A percentile compares a stretch with the other conserved stretches of the same genome.
phyloP scores from a whole-genome alignment of 2,329 filamentous ascomycete genomes.

The Aspergillus bombycis region DNA sequence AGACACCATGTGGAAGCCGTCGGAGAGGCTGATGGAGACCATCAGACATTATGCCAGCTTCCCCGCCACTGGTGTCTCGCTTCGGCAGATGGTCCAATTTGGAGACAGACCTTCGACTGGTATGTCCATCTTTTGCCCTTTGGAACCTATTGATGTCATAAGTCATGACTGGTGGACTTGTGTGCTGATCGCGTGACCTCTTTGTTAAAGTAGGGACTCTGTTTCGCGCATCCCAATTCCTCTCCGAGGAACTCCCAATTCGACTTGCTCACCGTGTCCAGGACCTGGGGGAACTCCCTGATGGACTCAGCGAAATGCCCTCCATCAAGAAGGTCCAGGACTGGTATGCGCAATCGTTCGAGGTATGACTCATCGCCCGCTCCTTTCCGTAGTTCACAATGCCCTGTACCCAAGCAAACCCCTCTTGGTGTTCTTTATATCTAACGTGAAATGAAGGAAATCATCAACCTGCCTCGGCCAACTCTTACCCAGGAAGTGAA shows the following conservation, averaged over 20 bases:
- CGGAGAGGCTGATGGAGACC: slow-evolving; percentile 89
- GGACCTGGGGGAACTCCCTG: slow-evolving; percentile 87
- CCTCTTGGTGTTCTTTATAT: not conserved
- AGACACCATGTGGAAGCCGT: slow-evolving; percentile 83
- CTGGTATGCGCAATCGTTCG: slow-evolving; percentile 99
- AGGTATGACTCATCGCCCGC: slow-evolving; percentile 63
- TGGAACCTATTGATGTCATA: not conserved
- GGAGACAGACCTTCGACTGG: slow-evolving; percentile 90
- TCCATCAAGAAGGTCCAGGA: slow-evolving; percentile 94
- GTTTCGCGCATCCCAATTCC: slow-evolving; percentile 96
- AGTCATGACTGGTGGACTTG: slow-evolving; percentile 8
- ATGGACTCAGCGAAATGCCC: slow-evolving; percentile 97
- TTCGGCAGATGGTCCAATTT: slow-evolving; percentile 99
- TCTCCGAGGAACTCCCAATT: slow-evolving; percentile 97
- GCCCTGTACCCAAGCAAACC: not conserved
- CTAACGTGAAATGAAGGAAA: slow-evolving; percentile 63
- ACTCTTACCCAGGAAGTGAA: slow-evolving; percentile 74
- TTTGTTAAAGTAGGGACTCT: slow-evolving; percentile 69
- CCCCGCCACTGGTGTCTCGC: slow-evolving; percentile 91
- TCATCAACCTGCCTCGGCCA: slow-evolving; percentile 82
- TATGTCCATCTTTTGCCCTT: slow-evolving; percentile 46
- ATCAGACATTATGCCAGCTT: slow-evolving; percentile 97
- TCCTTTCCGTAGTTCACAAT: not conserved
- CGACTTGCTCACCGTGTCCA: slow-evolving; percentile 94
- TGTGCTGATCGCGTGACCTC: slow-evolving; percentile 20